Base-by-base conservation (phyloP, 2,329 filamentous ascomycete genomes). In the Pseudogymnoascus sp. region DNA sequence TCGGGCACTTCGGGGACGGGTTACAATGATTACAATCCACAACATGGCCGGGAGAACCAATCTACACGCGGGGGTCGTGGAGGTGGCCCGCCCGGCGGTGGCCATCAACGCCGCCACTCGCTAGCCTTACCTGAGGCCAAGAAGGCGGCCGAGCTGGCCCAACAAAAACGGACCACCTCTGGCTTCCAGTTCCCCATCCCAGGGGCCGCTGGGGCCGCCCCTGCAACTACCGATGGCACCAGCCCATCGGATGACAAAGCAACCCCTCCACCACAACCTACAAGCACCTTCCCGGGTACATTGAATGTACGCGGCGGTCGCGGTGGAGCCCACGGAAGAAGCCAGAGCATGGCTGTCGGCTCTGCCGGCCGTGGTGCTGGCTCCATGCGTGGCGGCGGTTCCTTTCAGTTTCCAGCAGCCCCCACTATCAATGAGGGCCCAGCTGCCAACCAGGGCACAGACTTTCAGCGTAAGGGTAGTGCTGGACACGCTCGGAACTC, bases 71-170 rank as follows among this genome's bases (percentile, higher is more conserved):
- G 90, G 69, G 87, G 88, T 64, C 87, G 92, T 70, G 87, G 87
- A 65, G 87, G 87, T 64, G 81, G 82, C 60, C 81, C 85, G 63
- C 80, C 86, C 64, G 86, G 82, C 62, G 83, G 86, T 70, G 93
- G 93, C 64, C 94, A 99, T 73, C 89, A 95, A 75, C 86, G 94
- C 72, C 88, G 94, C 75, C 94, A 99, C 77, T 99, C 94, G 18
- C 81, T 99, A 66, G 94, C 92, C 65, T 80, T 99, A 66, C 90
- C 92, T 37, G 94, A 99, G 75, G 94, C 94, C 58, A 97, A 96
- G 78, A 97, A 97, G 79, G 94, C 94, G 57, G 94, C 94, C 62
- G 94, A 99, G 74, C 78, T 96, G 65, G 94, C 94, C 57, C 94
- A 99, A 77, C 93, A 96, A 80, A 97, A 97, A 78, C 84, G 92